A percentile compares a stretch with the other conserved stretches of the same genome.
Conservation (phyloP, 2,329 filamentous ascomycete genomes). For the Xylaria multiplex region DNA sequence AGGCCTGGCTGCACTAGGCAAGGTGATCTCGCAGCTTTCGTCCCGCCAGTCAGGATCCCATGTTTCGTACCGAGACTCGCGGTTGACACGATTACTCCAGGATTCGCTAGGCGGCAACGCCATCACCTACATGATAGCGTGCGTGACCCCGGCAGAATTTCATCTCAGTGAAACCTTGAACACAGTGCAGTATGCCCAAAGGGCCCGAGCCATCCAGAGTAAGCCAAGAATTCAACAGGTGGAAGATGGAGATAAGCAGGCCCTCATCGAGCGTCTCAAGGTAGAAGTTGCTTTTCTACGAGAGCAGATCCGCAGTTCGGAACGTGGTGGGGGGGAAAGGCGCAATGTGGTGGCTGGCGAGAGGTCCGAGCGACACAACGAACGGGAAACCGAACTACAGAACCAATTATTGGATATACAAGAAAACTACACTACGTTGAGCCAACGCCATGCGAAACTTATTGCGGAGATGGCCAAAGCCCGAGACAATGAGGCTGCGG, state of each 20-base stretch:
- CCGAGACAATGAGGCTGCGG: slow-evolving; percentile 72
- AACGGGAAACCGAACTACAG: slow-evolving; percentile 89
- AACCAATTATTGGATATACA: slow-evolving; percentile 92
- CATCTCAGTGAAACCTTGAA: slow-evolving; percentile 97
- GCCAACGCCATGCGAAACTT: slow-evolving; percentile 91
- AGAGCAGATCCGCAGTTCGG: slow-evolving; percentile 90
- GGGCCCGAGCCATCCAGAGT: slow-evolving; percentile 94
- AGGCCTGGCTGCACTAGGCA: slow-evolving; percentile 91
- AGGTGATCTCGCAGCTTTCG: slow-evolving; percentile 97
- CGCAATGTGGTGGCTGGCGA: slow-evolving; percentile 70
- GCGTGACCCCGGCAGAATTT: slow-evolving; percentile 95
- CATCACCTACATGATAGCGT: slow-evolving; percentile 99
- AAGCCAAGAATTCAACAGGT: slow-evolving; percentile 95
- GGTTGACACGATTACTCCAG: slow-evolving; percentile 91
- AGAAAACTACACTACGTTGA: slow-evolving; percentile 92
- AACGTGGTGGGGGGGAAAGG: slow-evolving; percentile 69
- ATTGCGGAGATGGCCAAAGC: slow-evolving; percentile 93
- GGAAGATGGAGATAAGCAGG: slow-evolving; percentile 93
- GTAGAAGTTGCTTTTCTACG: slow-evolving; percentile 93
- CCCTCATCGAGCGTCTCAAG: slow-evolving; percentile 90
- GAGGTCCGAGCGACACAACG: slow-evolving; percentile 79
- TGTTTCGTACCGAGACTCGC: slow-evolving; percentile 98
- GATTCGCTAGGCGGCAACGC: slow-evolving; percentile 97
- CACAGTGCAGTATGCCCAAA: slow-evolving; percentile 95
- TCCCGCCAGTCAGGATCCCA: slow-evolving; percentile 87